These are phyloP conservation scores for Backusella tarrabulga DNA, from an alignment of 192 early-diverging fungal genomes.

Conservation along the genomic window DNA sequence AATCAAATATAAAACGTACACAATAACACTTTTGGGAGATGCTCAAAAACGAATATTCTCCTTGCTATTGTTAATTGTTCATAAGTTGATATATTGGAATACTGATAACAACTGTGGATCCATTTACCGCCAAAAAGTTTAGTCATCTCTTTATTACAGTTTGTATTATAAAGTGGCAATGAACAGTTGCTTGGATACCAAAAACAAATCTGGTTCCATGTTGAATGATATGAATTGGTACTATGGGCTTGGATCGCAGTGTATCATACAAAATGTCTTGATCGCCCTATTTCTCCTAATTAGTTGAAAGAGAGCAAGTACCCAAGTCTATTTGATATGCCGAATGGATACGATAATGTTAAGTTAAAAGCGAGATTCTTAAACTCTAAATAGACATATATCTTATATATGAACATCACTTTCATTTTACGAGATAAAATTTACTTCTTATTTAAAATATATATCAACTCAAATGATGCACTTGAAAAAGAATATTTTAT, in stretches of 20 bases:
- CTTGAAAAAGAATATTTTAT: neutral
- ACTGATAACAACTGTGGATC: no score
- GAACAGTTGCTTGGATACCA: neutral
- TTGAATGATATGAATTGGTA: neutral
- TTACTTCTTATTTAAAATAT: neutral
- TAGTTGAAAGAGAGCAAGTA: neutral
- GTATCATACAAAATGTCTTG: neutral
- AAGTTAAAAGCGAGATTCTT: neutral
- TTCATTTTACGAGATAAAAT: neutral
- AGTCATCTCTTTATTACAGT: neutral
- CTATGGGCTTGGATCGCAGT: neutral
- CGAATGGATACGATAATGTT: neutral
- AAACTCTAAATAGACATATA: neutral
- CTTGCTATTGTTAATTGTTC: neutral
- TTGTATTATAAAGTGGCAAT: neutral
- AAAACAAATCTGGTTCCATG: neutral
- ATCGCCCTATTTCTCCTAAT: neutral
- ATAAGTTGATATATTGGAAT: no score
- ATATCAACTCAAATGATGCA: neutral
- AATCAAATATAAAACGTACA: neutral
- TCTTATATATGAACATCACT: neutral
- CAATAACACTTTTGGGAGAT: neutral
- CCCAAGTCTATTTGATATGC: neutral
- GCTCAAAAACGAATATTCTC: neutral
- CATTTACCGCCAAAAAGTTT: neutral